These are phyloP conservation scores for Leonotis leonurus DNA, from an alignment of 257 asterid genomes.

Conservation along the genomic window DNA sequence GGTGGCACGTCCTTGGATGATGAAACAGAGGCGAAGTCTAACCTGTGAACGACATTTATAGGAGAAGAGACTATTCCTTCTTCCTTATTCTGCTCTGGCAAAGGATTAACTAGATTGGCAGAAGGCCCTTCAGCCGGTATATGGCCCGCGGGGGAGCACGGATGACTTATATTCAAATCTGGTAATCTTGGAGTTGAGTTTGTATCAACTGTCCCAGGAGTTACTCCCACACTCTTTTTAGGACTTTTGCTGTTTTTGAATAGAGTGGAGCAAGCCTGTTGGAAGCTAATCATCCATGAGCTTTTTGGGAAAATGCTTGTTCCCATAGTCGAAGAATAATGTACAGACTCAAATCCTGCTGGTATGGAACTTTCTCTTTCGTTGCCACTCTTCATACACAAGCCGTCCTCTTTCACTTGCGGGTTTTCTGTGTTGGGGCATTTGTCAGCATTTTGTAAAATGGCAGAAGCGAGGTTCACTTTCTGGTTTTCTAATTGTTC, in stretches of 20 bases:
- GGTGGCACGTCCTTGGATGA: conserved; percentile 19
- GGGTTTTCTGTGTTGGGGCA: conserved; percentile 7
- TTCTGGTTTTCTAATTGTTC: conserved; percentile 15
- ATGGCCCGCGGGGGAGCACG: conserved; percentile 23
- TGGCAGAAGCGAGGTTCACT: conserved; percentile 6
- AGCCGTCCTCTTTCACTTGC: conserved; percentile 9
- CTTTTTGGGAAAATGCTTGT: not conserved
- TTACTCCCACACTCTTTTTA: conserved; percentile 16
- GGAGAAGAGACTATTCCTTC: conserved; percentile 21
- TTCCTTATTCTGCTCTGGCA: conserved; percentile 19
- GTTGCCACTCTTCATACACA: conserved; percentile 21
- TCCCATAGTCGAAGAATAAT: conserved; percentile 1
- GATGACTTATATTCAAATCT: conserved; percentile 34
- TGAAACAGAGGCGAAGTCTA: conserved; percentile 18
- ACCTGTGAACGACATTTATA: conserved; percentile 3
- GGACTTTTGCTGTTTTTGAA: conserved; percentile 18
- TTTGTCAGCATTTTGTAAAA: not conserved
- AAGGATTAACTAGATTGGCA: conserved; percentile 14
- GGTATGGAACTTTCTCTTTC: conserved; percentile 29
- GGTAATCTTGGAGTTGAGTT: conserved; percentile 26
- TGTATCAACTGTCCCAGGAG: conserved; percentile 14
- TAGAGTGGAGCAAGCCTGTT: conserved; percentile 18
- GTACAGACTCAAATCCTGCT: conserved; percentile 6
- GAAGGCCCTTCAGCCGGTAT: conserved; percentile 29
- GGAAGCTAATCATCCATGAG: conserved; percentile 23